Base-by-base conservation (phyloP, 1,139 yeast genomes). In the Debaryomyces sp. region DNA sequence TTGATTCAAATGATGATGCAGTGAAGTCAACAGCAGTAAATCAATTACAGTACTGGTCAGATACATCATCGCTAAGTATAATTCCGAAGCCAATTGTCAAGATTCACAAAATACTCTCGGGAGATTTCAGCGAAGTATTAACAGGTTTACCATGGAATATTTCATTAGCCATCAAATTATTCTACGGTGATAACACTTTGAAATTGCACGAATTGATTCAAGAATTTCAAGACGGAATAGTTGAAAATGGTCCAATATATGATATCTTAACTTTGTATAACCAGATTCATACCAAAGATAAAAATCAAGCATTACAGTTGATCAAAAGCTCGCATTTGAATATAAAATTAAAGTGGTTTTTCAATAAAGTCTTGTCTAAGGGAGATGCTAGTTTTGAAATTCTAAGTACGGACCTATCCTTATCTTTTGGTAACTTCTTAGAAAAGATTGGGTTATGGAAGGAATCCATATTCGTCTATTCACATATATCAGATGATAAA, bases 21-120 rank as follows among this genome's bases (percentile, higher is more conserved):
- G 84, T 87, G 1, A 73, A 78, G 48, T 59, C 61, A 1, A 70
- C 82, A 47, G 92, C 97, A 0, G 56, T 62, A 6, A 66, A 69
- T 33, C 97, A 91, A 63, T 66, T 92, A 21, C 68, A 71, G 3
- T 81, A 78, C 44, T 92, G 98, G 98, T 61, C 63, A 12, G 67
- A 66, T 1, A 68, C 68, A n/a, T 66, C 75, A 5, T 56, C 74
- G 0, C 41, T 73, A 2, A 62, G 66, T 6, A 65, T 68, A 8
- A 78, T 88, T 43, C 91, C 95, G 1, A 49, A 47, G 1, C 68
- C 78, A 6, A 66, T 89, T 24, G 62, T 82, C 6, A 81, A 82
- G 50, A 74, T 89, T 0, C 87, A 85, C 63, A 81, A 82, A 53
- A 67, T 92, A 3, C 71, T 92, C 18, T 72, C 87, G 1, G 96